Base-by-base conservation (phyloP, 2,329 filamentous ascomycete species). In the Paecilomyces formosus region DNA sequence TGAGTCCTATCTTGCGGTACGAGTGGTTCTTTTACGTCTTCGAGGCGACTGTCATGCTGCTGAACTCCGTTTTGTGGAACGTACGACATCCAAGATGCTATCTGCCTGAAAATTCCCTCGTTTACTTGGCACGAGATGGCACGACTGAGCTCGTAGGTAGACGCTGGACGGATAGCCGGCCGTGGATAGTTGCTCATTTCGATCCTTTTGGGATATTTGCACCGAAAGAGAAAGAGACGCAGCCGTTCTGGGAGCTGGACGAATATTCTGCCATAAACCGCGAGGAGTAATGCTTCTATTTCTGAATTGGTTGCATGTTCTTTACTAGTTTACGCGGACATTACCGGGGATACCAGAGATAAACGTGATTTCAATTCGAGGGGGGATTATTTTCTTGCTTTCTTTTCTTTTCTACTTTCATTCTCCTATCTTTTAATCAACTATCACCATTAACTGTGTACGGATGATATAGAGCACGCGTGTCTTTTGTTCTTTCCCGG, bases 11-110 rank as follows among this genome's bases (percentile, higher is more conserved):
- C 22, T 60, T 85, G n/a, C 75, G 81, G 22, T 81, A 84, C 62
- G 82, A 86, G 68, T 82, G 78, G 77, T 85, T 79, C 68, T 85
- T 85, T 61, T 84, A 81, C 64, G 74, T 85, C 21, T 85, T 85
- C 59, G 83, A 86, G 70, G 79, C 76, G 1, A 62, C 66, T 0
- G 66, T 83, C 12, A 85, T 85, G 83, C 63, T 84, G 0, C 49
- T 64, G 52, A 85, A 85, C 62, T 73, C 74, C 9, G 68, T 74
- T 31, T 65, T 85, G 63, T 75, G 82, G 67, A 85, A 84, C 59
- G 45, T 75, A 2, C 70, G 78, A 3, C 80, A 85, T 61, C 82
- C 82, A 22, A 74, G 82, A 35, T 72, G 73, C 30, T 83, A 74
- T 63, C 68, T 85, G 18, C 83, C 83, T 0, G 64, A 71, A 59